Conservation (phyloP, 495 filamentous ascomycete species). For the Pyrenopolyporus hunteri region DNA sequence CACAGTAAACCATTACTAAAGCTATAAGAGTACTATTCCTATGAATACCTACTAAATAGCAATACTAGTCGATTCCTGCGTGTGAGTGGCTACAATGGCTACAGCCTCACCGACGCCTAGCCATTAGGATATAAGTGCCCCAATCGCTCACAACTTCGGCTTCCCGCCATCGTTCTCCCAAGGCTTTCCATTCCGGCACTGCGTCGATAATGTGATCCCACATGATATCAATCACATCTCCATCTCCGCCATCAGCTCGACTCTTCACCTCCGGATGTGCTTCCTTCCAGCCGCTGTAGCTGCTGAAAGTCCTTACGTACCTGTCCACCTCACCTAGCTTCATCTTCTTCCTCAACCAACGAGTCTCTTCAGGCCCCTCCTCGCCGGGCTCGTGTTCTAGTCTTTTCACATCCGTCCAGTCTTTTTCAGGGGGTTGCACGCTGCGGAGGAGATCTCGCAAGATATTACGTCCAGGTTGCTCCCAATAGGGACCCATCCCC, state of each 20-base stretch:
- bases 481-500: conserved; percentile 64
- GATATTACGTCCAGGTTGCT: conserved; percentile 62
- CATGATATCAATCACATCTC: conserved; percentile 62
- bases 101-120: conserved; percentile 49
- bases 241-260: conserved; percentile 54
- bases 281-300: conserved; percentile 61
- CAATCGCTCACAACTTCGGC: conserved; percentile 58
- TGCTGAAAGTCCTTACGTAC: conserved; percentile 63
- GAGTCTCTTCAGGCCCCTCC: conserved; percentile 50
- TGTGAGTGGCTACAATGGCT: too few species aligned
- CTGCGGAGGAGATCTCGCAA: conserved; percentile 55
- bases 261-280: conserved; percentile 52
- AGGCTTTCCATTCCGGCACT: conserved; percentile 56
- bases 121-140: conserved; percentile 62
- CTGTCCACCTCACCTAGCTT: conserved; percentile 60
- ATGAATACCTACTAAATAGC: too few species aligned
- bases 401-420: conserved; percentile 59
- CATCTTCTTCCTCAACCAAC: conserved; percentile 59
- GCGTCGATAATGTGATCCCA: conserved; percentile 57
- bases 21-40: too few species aligned
- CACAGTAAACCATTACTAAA: too few species aligned
- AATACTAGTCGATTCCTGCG: too few species aligned
- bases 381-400: conserved; percentile 63
- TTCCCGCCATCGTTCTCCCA: conserved; percentile 55
- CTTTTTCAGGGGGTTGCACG: conserved; percentile 54